Evolutionary conservation across 1,284 basidiomycete genomes (phyloP).

Genomic region (Caloboletus firmus): DNA sequence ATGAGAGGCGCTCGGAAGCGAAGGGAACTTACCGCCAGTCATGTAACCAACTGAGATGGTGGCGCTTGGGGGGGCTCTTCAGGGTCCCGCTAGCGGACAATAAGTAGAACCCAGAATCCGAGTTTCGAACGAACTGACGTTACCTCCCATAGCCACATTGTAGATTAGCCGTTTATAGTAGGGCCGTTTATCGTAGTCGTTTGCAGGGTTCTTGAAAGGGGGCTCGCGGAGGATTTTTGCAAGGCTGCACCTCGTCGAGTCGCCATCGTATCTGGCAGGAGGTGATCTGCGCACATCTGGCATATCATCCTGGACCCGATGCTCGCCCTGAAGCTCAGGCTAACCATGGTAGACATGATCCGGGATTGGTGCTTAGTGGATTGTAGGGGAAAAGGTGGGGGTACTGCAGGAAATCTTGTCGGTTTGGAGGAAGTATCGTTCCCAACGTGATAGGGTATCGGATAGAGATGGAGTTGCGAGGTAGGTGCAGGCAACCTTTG

Average conservation of each 20-base stretch:
- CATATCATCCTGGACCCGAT: conserved; percentile 16
- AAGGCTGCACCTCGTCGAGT: too few species aligned
- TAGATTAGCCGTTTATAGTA: too few species aligned
- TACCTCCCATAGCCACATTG: too few species aligned
- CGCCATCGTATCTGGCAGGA: conserved; percentile 14
- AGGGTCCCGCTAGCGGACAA: too few species aligned
- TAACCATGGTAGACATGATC: conserved; percentile 14
- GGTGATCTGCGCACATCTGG: conserved; percentile 12
- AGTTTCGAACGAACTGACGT: background rate
- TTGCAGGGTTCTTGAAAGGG: conserved; percentile 8
- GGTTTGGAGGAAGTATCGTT: conserved; percentile 27
- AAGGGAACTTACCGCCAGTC: background rate
- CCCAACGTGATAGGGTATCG: conserved; percentile 1
- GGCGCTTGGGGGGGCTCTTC: too few species aligned
- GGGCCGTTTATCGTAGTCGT: conserved; percentile 27
- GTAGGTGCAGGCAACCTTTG: background rate
- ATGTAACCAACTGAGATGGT: background rate
- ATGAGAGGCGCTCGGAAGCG: background rate
- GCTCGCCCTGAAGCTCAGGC: conserved; percentile 7
- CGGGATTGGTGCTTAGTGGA: conserved; percentile 17
- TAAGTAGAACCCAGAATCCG: too few species aligned
- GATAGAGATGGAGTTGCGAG: background rate
- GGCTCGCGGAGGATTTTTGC: conserved; percentile 22
- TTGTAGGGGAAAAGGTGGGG: conserved; percentile 21
- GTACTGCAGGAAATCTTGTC: conserved; percentile 22